Percentiles rank a stretch among this genome's conserved stretches.
These are phyloP conservation scores for Boechera retrofracta DNA, from an alignment of 345 rosid species.

Conservation along the genomic window DNA sequence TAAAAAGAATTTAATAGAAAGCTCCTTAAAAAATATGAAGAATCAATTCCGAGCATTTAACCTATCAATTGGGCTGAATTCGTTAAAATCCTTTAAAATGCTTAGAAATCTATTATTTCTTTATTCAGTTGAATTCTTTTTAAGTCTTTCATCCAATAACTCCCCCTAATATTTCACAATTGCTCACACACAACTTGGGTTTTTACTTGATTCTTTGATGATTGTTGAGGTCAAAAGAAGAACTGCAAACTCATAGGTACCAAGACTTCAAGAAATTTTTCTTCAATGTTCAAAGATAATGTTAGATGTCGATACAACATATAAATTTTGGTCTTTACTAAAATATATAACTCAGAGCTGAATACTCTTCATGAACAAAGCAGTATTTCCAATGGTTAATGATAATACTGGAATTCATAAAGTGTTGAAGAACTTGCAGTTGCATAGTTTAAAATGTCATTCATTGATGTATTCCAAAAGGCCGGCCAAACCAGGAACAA, in stretches of 20 bases:
- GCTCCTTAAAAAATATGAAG: too few relatives aligned
- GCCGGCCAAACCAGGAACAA: conserved; percentile 23
- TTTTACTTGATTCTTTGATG: neutral
- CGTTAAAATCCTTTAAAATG: too few relatives aligned
- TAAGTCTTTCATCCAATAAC: too few relatives aligned
- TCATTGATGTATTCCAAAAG: conserved; percentile 32
- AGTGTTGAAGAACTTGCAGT: neutral
- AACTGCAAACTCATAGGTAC: neutral
- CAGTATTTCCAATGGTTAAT: neutral
- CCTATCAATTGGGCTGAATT: too few relatives aligned
- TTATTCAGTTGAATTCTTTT: too few relatives aligned
- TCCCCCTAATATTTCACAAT: neutral
- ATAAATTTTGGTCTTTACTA: too few relatives aligned
- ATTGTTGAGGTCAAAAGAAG: neutral
- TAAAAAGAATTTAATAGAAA: too few relatives aligned
- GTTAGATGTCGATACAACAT: too few relatives aligned
- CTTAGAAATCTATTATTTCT: too few relatives aligned
- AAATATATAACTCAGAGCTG: too few relatives aligned
- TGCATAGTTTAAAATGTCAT: conserved; percentile 25
- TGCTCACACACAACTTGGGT: neutral
- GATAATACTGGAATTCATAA: neutral
- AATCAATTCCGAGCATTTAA: too few relatives aligned
- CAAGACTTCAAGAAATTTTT: neutral
- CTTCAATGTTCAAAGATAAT: neutral
- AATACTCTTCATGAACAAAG: too few relatives aligned